Conservation (phyloP, 129 eudicot species). For the Deinandra increscens region DNA sequence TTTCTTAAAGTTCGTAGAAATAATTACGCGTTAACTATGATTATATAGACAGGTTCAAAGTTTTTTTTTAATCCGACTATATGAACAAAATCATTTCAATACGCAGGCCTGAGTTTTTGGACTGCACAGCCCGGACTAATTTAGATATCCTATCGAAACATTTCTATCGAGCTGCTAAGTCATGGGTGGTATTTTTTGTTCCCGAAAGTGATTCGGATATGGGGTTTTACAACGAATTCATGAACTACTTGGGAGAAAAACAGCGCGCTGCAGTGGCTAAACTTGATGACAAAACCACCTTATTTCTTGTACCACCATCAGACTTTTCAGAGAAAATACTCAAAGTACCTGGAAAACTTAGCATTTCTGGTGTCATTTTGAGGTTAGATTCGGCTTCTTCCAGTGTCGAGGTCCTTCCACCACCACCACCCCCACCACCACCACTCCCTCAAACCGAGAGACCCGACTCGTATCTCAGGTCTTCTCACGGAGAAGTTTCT, state of each 20-base stretch:
- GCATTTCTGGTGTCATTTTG: constrained; percentile 84
- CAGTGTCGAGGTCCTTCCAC: constrained; percentile 47
- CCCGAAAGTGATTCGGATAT: constrained; percentile 83
- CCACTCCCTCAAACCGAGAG: constrained; percentile 40
- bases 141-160: constrained; percentile 90
- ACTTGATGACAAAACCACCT: constrained; percentile 71
- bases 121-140: constrained; percentile 91
- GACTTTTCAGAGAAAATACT: constrained; percentile 86
- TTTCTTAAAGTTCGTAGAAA: too few species aligned
- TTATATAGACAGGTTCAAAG: too few species aligned
- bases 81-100: background rate
- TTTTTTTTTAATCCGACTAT: too few species aligned
- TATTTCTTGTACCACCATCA: constrained; percentile 95
- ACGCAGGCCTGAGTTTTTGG: constrained; percentile 78
- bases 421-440: constrained; percentile 14
- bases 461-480: constrained; percentile 31
- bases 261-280: constrained; percentile 91
- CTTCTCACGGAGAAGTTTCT: constrained; percentile 41
- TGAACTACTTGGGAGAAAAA: constrained; percentile 77
- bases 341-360: constrained; percentile 78
- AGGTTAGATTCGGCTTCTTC: constrained; percentile 62
- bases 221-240: constrained; percentile 77
- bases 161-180: constrained; percentile 67
- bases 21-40: too few species aligned
- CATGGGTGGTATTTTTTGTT: constrained; percentile 87